phyloP scores from a whole-genome alignment of 495 filamentous ascomycete genomes.

The Apiosordaria backusii region DNA sequence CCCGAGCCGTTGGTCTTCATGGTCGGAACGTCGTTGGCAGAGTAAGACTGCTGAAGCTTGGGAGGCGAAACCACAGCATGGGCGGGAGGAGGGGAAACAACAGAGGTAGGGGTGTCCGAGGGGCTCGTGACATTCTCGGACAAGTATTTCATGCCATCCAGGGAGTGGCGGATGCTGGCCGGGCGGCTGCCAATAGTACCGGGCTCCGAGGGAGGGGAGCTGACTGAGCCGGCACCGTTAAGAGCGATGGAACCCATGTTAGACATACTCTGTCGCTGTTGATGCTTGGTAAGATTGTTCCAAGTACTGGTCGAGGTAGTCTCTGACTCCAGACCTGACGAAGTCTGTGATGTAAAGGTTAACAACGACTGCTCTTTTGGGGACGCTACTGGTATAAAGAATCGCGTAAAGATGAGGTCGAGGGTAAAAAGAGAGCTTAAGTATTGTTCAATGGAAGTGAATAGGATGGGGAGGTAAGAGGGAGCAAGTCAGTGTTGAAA shows the following conservation, averaged over 20 bases:
- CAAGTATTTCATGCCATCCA: conserved; percentile 38
- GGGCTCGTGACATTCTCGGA: conserved; percentile 28
- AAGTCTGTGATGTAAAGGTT: conserved; percentile 44
- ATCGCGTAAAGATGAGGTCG: conserved; percentile 1
- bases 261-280: conserved; percentile 78
- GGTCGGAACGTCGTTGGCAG: conserved; percentile 85
- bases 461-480: conserved; percentile 17
- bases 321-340: conserved; percentile 63
- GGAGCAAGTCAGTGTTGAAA: neutral
- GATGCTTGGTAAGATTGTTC: conserved; percentile 67
- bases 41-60: conserved; percentile 83
- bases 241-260: conserved; percentile 50
- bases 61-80: conserved; percentile 53
- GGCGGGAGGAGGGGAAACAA: conserved; percentile 37
- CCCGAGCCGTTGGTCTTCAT: conserved; percentile 53
- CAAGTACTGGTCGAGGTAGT: conserved; percentile 51
- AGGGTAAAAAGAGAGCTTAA: neutral
- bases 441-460: conserved; percentile 5
- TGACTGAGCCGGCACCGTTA: conserved; percentile 30
- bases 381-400: conserved; percentile 13
- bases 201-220: conserved; percentile 34
- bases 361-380: neutral
- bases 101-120: conserved; percentile 20
- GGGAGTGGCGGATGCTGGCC: conserved; percentile 52
- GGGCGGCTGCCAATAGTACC: conserved; percentile 44